These are phyloP conservation scores for Colletotrichum echinochloae DNA, from an alignment of 2,329 filamentous ascomycete genomes.

Conservation along the genomic window DNA sequence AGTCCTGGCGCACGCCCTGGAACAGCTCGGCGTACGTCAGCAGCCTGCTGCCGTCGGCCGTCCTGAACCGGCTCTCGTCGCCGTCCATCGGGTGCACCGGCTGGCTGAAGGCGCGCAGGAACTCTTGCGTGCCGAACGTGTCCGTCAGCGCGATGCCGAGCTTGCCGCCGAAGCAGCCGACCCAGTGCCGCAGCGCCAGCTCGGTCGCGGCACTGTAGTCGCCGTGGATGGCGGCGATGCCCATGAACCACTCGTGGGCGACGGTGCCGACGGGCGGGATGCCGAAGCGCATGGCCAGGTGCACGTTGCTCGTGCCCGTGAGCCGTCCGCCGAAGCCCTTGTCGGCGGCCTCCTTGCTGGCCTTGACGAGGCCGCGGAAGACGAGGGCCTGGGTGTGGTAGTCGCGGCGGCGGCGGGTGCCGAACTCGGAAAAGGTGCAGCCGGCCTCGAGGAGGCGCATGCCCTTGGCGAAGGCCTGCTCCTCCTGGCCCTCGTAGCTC, in stretches of 20 bases:
- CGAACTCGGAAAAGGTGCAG: slow-evolving; percentile 94
- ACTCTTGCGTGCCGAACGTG: slow-evolving; percentile 93
- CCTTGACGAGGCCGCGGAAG: slow-evolving; percentile 84
- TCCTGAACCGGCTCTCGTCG: slow-evolving; percentile 55
- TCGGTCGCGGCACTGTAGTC: slow-evolving; percentile 90
- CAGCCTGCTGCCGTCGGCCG: slow-evolving; percentile 50
- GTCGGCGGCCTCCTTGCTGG: slow-evolving; percentile 76
- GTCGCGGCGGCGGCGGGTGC: slow-evolving; percentile 87
- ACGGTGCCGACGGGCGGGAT: slow-evolving; percentile 87
- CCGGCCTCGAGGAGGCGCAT: slow-evolving; percentile 81
- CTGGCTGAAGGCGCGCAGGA: slow-evolving; percentile 85
- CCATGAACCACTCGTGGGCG: slow-evolving; percentile 99
- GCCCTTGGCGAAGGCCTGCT: slow-evolving; percentile 87
- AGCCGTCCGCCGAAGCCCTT: slow-evolving; percentile 78
- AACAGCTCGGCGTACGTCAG: slow-evolving; percentile 86
- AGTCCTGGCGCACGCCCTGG: slow-evolving; percentile 88
- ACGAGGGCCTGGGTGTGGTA: slow-evolving; percentile 96
- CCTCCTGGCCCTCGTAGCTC: slow-evolving; percentile 87
- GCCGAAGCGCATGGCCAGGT: slow-evolving; percentile 93
- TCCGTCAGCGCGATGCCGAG: slow-evolving; percentile 93
- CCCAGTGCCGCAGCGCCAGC: slow-evolving; percentile 87
- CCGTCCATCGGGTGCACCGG: slow-evolving; percentile 63
- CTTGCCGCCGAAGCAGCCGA: slow-evolving; percentile 87
- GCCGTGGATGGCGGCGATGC: slow-evolving; percentile 88
- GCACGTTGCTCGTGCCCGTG: slow-evolving; percentile 94